Percentiles rank a stretch among this genome's conserved stretches.
Conservation (phyloP, 2,329 filamentous ascomycete species). For the Phialophora macrospora region DNA sequence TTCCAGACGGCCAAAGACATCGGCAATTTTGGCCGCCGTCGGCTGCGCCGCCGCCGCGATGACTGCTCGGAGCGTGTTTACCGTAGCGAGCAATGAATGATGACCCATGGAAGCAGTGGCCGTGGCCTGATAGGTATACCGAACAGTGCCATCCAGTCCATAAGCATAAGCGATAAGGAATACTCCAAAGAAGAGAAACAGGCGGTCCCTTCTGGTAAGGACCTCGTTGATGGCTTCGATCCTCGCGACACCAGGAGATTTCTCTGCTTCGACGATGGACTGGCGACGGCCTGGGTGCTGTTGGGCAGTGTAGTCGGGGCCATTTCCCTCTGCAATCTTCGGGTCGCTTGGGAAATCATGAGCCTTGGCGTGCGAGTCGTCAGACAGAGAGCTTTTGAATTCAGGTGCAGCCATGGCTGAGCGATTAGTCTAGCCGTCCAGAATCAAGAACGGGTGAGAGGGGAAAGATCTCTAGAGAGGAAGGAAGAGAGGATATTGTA, state of each 20-base stretch:
- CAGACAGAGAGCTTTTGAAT: constrained; percentile 26
- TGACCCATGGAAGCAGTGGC: constrained; percentile 58
- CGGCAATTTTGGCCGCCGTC: constrained; percentile 66
- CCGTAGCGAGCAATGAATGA: constrained; percentile 63
- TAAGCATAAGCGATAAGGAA: constrained; percentile 70
- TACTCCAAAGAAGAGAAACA: constrained; percentile 64
- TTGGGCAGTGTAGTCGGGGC: constrained; percentile 4
- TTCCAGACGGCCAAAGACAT: constrained; percentile 67
- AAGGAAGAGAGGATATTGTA: neutral
- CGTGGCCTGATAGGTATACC: constrained; percentile 49
- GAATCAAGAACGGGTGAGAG: neutral
- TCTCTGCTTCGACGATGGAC: constrained; percentile 40
- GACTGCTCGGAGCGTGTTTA: constrained; percentile 63
- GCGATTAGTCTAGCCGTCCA: neutral
- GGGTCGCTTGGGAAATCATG: constrained; percentile 11
- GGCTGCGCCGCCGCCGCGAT: constrained; percentile 64
- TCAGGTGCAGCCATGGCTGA: neutral
- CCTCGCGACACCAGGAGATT: constrained; percentile 61
- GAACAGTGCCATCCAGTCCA: constrained; percentile 35
- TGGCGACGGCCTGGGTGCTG: constrained; percentile 18
- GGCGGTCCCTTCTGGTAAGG: constrained; percentile 58
- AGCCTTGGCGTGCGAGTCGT: constrained; percentile 15
- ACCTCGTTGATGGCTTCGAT: constrained; percentile 62
- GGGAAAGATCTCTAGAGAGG: neutral
- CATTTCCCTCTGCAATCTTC: constrained; percentile 15